Base-by-base conservation (phyloP, 1,139 yeast genomes). In the Debaryomyces sp. region DNA sequence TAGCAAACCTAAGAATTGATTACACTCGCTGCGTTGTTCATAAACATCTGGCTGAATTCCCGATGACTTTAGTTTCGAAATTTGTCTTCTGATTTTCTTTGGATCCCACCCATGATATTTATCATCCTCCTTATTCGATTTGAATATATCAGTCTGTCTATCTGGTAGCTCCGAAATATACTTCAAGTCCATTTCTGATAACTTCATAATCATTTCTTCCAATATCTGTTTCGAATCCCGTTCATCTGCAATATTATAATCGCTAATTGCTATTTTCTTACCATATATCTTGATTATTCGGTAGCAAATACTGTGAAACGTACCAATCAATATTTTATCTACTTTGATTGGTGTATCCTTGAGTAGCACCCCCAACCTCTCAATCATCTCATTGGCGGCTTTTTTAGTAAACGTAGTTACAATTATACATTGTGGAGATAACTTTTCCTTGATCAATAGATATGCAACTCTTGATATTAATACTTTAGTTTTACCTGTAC, bases 381-480 rank as follows among this genome's bases (percentile, higher is more conserved):
- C 85, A 13, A 73, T 70, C 88, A 92, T 86, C 65, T 92, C 97
- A 46, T 75, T 78, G 2, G 97, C 96, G 0, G 97, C 97, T 56
- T 86, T 87, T 61, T 89, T 89, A 17, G 97, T 91, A 67, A 92
- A 92, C 0, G 97, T 91, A 10, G 97, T 89, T 23, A 91, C 94
- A 3, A 92, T 78, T 36, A 92, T 78, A 41, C 78, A 69, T 27
- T 76, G 73, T 0, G 97, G 91, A 1, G 73, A 67, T 1, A 85
- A 66, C 2, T 73, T 61, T 33, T 81, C 78, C 9, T 76, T 67
- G 2, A 81, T 55, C 22, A 89, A 59, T 32, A 91, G 70, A 60
- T 84, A 80, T 0, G 95, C 95, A 7, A 90, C 95, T 41, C 96
- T 73, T 1, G 91, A 77, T 0, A 89, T 84, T 40, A 92, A 69